phyloP scores from a whole-genome alignment of 2,329 filamentous ascomycete genomes.

The Colletotrichum chlorophyti region DNA sequence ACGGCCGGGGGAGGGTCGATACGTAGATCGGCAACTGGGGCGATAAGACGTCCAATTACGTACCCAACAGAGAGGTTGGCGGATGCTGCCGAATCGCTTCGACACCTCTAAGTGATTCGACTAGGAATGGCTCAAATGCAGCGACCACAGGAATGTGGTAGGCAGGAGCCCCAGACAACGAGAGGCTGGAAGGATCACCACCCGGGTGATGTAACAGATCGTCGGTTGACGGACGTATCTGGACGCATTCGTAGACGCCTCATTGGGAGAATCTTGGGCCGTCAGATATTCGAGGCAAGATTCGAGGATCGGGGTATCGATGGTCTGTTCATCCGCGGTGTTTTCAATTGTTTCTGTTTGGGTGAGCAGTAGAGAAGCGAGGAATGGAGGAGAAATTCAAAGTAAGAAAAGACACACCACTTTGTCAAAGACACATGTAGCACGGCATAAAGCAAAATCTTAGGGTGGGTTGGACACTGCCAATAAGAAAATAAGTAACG shows the following conservation, averaged over 20 bases:
- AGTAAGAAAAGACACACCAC: background rate
- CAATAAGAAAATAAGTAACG: too few species aligned
- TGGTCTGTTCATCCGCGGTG: background rate
- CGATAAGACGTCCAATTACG: too few species aligned
- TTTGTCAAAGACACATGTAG: constrained; percentile 11
- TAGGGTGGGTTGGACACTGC: too few species aligned
- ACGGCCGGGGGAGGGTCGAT: too few species aligned
- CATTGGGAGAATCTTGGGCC: background rate
- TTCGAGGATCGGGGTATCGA: background rate
- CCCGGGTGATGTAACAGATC: constrained; percentile 23
- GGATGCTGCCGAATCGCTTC: background rate
- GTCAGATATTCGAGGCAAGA: background rate
- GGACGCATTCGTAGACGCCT: constrained; percentile 8
- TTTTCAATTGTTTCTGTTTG: constrained; percentile 15
- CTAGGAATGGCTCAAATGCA: background rate
- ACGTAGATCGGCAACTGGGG: too few species aligned
- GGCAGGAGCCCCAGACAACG: constrained; percentile 11
- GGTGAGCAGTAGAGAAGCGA: background rate
- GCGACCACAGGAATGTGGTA: background rate
- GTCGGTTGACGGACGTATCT: constrained; percentile 3
- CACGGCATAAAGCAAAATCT: too few species aligned
- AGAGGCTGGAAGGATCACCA: constrained; percentile 1
- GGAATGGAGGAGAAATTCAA: background rate
- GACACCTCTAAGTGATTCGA: constrained; percentile 1
- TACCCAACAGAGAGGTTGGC: too few species aligned